Conservation (phyloP, 2,329 filamentous ascomycete species). For the Nemania diffusa region DNA sequence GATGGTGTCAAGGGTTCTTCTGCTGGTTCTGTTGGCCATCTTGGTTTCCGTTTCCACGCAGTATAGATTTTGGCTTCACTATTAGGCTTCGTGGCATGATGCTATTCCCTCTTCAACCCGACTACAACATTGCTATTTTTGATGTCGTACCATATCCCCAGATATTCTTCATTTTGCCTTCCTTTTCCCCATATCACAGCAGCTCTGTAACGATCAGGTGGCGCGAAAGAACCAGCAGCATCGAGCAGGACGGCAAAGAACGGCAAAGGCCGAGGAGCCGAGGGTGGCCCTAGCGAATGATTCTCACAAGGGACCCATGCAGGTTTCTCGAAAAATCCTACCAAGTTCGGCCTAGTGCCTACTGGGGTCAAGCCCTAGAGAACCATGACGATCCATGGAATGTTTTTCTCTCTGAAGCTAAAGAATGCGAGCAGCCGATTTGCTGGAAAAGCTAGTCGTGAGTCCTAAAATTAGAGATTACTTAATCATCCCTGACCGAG, state of each 20-base stretch:
- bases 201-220: slow-evolving; percentile 10
- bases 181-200: background rate
- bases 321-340: slow-evolving; percentile 38
- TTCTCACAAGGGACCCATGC: slow-evolving; percentile 30
- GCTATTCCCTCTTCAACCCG: slow-evolving; percentile 23
- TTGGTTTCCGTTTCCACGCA: slow-evolving; percentile 6
- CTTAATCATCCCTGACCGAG: slow-evolving; percentile 21
- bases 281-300: slow-evolving; percentile 20
- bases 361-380: slow-evolving; percentile 5
- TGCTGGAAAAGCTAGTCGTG: slow-evolving; percentile 22
- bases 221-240: background rate
- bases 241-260: background rate
- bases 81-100: slow-evolving; percentile 28
- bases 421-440: slow-evolving; percentile 35
- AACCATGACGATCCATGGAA: slow-evolving; percentile 17
- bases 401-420: slow-evolving; percentile 8
- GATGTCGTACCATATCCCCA: slow-evolving; percentile 22
- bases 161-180: background rate
- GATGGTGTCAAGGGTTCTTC: slow-evolving; percentile 9
- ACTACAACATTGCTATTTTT: slow-evolving; percentile 20
- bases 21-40: slow-evolving; percentile 6
- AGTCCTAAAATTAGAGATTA: slow-evolving; percentile 36
- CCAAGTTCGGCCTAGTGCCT: slow-evolving; percentile 29
- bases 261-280: slow-evolving; percentile 30
- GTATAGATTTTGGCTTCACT: slow-evolving; percentile 5